A percentile compares a stretch with the other conserved stretches of the same genome.
Conservation (phyloP, 2,329 filamentous ascomycete species). For the Aschersonia sp. region DNA sequence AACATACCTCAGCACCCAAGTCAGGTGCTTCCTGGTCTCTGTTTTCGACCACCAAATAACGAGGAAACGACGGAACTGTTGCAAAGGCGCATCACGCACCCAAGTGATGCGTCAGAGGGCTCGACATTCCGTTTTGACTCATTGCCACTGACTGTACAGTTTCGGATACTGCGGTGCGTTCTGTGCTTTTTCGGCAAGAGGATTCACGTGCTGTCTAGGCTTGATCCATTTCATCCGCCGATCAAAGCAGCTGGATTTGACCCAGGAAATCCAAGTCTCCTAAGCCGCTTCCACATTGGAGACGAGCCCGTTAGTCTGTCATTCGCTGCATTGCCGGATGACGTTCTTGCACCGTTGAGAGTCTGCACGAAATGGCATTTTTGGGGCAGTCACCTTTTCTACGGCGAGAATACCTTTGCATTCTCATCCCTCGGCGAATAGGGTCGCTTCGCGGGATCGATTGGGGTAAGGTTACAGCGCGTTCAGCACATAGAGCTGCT, state of each 20-base stretch:
- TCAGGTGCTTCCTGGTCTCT: constrained; percentile 7
- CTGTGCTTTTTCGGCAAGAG: constrained; percentile 19
- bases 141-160: constrained; percentile 10
- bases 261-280: constrained; percentile 8
- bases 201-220: constrained; percentile 29
- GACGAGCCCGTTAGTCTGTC: constrained; percentile 15
- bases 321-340: constrained; percentile 17
- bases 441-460: constrained; percentile 29
- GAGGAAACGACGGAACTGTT: not conserved
- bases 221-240: constrained; percentile 20
- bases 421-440: constrained; percentile 40
- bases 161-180: constrained; percentile 19
- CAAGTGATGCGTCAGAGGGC: not conserved
- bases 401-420: constrained; percentile 32
- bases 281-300: constrained; percentile 25
- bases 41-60: not conserved
- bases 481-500: constrained; percentile 29
- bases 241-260: not conserved
- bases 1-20: constrained; percentile 7
- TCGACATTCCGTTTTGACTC: not conserved
- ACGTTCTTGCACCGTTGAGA: constrained; percentile 20
- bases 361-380: constrained; percentile 26
- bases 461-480: constrained; percentile 24
- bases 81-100: not conserved
- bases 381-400: constrained; percentile 28